These are phyloP conservation scores for Candida dajiaensis DNA, from an alignment of 805 yeast species.

Conservation along the genomic window DNA sequence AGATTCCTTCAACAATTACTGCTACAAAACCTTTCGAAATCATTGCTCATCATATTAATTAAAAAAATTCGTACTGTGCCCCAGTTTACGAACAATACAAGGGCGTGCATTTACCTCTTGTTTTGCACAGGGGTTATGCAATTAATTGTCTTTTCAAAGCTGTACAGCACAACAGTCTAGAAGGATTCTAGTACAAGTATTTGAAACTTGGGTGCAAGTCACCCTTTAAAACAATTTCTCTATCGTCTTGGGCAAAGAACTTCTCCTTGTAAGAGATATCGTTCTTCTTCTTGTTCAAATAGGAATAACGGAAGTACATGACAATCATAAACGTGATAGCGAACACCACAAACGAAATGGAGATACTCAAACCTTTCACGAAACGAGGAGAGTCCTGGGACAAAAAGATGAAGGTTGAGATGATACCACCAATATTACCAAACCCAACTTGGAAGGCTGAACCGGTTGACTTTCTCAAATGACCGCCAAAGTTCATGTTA, in stretches of 20 bases:
- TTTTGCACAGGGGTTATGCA: not conserved
- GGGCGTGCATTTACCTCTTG: too few relatives aligned
- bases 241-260: constrained; percentile 26
- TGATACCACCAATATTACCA: constrained; percentile 36
- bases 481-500: constrained; percentile 34
- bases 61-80: too few relatives aligned
- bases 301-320: constrained; percentile 27
- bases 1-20: not conserved
- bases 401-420: constrained; percentile 33
- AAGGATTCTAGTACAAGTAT: constrained; percentile 34
- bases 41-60: not conserved
- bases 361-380: constrained; percentile 33
- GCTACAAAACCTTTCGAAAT: not conserved
- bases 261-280: constrained; percentile 25
- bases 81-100: too few relatives aligned
- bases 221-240: constrained; percentile 31
- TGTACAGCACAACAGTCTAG: not conserved
- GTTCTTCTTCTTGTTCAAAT: constrained; percentile 32
- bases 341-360: constrained; percentile 37
- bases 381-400: constrained; percentile 34
- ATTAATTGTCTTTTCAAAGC: too few relatives aligned
- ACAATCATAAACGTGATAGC: constrained; percentile 32
- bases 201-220: constrained; percentile 39
- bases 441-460: constrained; percentile 33
- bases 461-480: constrained; percentile 34